Percentiles rank a stretch among this genome's conserved stretches.
Evolutionary conservation across 441 rosid genomes (phyloP).

Genomic region (Gossypium schwendimanii): DNA sequence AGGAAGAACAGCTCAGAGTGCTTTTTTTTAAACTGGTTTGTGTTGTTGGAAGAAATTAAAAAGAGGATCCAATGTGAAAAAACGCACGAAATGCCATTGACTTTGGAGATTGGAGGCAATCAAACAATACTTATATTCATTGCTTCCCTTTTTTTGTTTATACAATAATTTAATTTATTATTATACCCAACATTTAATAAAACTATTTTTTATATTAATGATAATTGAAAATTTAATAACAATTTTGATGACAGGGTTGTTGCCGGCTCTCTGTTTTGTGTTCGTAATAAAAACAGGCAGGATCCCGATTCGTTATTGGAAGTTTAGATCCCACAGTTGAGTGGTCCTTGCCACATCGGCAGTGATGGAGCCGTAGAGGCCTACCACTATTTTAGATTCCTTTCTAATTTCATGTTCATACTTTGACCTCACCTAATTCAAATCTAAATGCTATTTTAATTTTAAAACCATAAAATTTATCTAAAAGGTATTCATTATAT

Average conservation of each 20-base stretch:
- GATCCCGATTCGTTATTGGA: background rate
- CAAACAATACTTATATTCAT: background rate
- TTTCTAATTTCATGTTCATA: background rate
- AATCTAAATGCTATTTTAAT: too few species aligned
- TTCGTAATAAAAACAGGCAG: background rate
- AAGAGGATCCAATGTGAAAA: background rate
- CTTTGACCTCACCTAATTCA: too few species aligned
- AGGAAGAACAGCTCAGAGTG: conserved; percentile 25
- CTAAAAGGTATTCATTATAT: too few species aligned
- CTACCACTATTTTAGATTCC: background rate
- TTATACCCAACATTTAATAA: too few species aligned
- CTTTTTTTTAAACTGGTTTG: background rate
- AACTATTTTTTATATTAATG: too few species aligned
- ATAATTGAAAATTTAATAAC: background rate
- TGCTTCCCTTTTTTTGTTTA: background rate
- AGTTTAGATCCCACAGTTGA: background rate
- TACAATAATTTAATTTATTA: too few species aligned
- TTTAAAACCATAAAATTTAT: too few species aligned
- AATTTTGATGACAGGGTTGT: background rate
- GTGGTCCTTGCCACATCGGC: background rate
- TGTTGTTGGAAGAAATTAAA: background rate
- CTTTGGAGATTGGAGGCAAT: background rate
- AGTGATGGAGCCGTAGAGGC: background rate
- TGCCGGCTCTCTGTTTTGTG: background rate
- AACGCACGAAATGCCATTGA: conserved; percentile 30